phyloP scores from a whole-genome alignment of 495 filamentous ascomycete species.

The Tuber indicum region DNA sequence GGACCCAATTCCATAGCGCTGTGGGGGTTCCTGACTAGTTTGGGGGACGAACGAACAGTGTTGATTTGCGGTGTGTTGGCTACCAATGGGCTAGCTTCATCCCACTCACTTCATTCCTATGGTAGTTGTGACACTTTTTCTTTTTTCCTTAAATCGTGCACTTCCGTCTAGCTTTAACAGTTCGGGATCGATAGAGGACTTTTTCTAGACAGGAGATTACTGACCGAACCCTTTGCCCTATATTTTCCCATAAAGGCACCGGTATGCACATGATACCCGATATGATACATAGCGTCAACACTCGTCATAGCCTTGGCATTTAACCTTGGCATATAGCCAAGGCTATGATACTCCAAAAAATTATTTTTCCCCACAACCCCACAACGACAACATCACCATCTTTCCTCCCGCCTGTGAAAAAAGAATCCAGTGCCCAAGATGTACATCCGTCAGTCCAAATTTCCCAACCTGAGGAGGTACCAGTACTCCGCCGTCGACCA shows the following conservation, averaged over 20 bases:
- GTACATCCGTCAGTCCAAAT: constrained; percentile 85
- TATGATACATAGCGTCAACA: background rate
- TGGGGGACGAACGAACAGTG: too few relatives aligned
- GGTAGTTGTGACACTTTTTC: background rate
- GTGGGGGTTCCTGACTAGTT: too few relatives aligned
- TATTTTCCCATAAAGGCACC: too few relatives aligned
- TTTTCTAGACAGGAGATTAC: background rate
- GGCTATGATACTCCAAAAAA: background rate
- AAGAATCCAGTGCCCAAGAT: constrained; percentile 38
- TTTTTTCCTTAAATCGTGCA: background rate
- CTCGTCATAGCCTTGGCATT: background rate
- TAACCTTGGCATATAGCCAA: background rate
- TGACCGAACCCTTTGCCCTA: too few relatives aligned
- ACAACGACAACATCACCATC: background rate
- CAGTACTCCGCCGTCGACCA: constrained; percentile 88
- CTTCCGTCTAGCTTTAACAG: background rate
- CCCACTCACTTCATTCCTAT: too few relatives aligned
- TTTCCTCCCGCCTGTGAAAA: background rate
- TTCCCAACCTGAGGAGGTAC: constrained; percentile 82
- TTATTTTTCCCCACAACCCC: background rate
- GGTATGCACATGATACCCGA: too few relatives aligned
- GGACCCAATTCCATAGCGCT: too few relatives aligned
- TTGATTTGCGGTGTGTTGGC: too few relatives aligned
- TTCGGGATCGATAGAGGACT: too few relatives aligned
- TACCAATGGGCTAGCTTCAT: too few relatives aligned